A percentile compares a stretch with the other conserved stretches of the same genome.
Conservation (phyloP, 2,329 filamentous ascomycete species). For the Neofusicoccum sp. region DNA sequence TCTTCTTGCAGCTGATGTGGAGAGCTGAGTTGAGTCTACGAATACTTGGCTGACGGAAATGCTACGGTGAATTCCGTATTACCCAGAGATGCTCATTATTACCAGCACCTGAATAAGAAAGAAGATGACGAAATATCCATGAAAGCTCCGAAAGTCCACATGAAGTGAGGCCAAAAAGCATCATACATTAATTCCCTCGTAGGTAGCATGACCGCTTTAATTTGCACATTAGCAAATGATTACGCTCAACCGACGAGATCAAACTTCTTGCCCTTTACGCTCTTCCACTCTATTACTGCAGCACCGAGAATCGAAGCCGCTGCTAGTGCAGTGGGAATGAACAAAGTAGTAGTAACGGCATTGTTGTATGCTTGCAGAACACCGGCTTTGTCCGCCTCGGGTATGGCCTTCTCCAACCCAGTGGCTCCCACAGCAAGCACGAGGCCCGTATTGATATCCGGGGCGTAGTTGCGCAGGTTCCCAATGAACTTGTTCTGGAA, state of each 20-base stretch:
- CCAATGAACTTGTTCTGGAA: slow-evolving; percentile 66
- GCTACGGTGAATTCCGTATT: no score
- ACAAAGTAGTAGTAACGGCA: slow-evolving; percentile 51
- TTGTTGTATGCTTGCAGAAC: slow-evolving; percentile 36
- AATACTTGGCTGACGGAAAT: no score
- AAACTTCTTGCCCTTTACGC: slow-evolving; percentile 15
- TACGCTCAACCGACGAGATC: neutral
- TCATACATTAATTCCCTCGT: neutral
- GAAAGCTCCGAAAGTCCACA: neutral
- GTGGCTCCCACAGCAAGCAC: slow-evolving; percentile 49
- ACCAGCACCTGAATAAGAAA: no score
- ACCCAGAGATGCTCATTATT: no score
- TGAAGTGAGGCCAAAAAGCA: neutral
- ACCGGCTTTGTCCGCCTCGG: slow-evolving; percentile 22
- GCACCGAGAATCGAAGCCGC: neutral
- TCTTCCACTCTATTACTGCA: slow-evolving; percentile 8
- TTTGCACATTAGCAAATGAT: neutral
- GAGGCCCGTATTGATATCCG: slow-evolving; percentile 38
- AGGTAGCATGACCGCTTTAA: neutral
- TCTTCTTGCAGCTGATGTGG: no score
- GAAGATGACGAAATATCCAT: neutral
- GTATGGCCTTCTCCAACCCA: slow-evolving; percentile 28
- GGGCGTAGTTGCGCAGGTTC: slow-evolving; percentile 51
- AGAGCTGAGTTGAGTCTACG: no score
- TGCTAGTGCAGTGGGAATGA: slow-evolving; percentile 54